A percentile compares a stretch with the other conserved stretches of the same genome.
Evolutionary conservation across 768 basidiomycete genomes (phyloP).

Genomic region (Suillus subluteus): DNA sequence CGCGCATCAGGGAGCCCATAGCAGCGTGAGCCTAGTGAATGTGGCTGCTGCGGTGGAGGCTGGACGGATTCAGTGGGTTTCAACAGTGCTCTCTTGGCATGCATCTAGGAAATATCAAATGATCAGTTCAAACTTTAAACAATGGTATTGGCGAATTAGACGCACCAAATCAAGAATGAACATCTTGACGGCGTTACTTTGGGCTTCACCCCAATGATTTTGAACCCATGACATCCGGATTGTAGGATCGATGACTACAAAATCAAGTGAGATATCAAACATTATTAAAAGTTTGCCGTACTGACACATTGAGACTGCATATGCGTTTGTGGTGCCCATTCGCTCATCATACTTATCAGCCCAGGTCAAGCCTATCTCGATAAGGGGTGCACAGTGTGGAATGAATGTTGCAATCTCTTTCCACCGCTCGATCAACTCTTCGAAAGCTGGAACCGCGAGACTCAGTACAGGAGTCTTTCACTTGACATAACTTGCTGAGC

Average conservation of each 20-base stretch:
- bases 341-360: neutral
- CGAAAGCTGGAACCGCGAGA: neutral
- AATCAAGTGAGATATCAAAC: neutral
- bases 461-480: constrained; percentile 6
- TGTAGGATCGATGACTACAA: neutral
- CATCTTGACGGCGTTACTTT: too few relatives aligned
- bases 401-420: neutral
- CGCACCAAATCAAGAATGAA: too few relatives aligned
- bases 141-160: too few relatives aligned
- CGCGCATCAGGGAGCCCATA: neutral
- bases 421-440: neutral
- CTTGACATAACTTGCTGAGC: constrained; percentile 11
- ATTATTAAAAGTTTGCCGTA: accelerated
- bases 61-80: neutral
- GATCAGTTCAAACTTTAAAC: too few relatives aligned
- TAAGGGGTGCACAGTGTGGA: neutral
- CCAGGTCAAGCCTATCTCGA: neutral
- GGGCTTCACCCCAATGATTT: neutral
- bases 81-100: neutral
- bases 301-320: neutral
- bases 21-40: neutral
- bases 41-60: neutral
- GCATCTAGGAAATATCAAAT: too few relatives aligned
- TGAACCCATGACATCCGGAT: neutral
- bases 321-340: neutral